phyloP scores from a whole-genome alignment of 192 early-diverging fungal genomes.

The Backusella tuberculispora region DNA sequence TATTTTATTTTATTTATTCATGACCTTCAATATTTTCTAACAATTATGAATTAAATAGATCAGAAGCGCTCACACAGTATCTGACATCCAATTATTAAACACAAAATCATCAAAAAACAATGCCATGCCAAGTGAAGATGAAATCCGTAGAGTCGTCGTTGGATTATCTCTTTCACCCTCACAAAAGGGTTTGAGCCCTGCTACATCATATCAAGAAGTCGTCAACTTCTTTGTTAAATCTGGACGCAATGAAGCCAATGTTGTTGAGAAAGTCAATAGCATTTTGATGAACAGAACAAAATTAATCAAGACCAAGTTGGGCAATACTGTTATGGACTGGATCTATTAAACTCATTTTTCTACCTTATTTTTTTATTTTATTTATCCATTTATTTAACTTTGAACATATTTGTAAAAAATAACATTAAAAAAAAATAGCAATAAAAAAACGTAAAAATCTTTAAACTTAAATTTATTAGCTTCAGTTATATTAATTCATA shows the following conservation, averaged over 20 bases:
- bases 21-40: background rate
- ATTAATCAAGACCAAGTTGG: background rate
- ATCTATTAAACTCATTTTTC: background rate
- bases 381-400: too few species aligned
- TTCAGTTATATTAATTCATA: too few species aligned
- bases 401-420: too few species aligned
- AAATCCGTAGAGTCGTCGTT: slow-evolving; percentile 1
- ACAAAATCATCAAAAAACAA: background rate
- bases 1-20: background rate
- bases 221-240: slow-evolving; percentile 11
- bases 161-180: background rate
- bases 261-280: slow-evolving; percentile 3
- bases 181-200: background rate
- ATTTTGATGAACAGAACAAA: background rate
- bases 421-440: too few species aligned
- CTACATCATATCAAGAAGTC: slow-evolving; percentile 8
- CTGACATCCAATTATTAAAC: background rate
- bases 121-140: background rate
- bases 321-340: background rate
- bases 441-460: too few species aligned
- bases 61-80: background rate
- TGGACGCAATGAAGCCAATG: slow-evolving; percentile 4
- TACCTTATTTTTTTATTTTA: background rate
- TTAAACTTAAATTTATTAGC: too few species aligned
- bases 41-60: background rate